A percentile compares a stretch with the other conserved stretches of the same genome.
Conservation (phyloP, 2,329 filamentous ascomycete species). For the Microcyclospora pomicola region DNA sequence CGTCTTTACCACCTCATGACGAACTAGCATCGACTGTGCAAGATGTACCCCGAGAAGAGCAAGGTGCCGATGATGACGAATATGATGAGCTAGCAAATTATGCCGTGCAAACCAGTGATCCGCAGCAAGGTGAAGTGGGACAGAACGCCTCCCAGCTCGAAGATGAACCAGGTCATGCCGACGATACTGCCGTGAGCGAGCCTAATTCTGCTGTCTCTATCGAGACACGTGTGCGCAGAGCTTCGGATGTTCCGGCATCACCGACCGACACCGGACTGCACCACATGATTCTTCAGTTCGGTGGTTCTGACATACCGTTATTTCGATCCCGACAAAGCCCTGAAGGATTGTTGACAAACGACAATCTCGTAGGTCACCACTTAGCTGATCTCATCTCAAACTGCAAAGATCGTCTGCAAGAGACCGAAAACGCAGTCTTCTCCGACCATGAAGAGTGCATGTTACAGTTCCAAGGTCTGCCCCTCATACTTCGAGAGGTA, state of each 20-base stretch:
- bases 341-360: slow-evolving; percentile 43
- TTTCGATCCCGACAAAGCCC: slow-evolving; percentile 43
- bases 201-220: not conserved
- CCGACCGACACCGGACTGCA: slow-evolving; percentile 27
- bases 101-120: too few species aligned
- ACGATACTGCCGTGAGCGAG: too few species aligned
- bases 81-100: too few species aligned
- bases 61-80: too few species aligned
- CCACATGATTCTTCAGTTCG: slow-evolving; percentile 42
- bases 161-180: too few species aligned
- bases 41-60: too few species aligned
- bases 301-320: slow-evolving; percentile 41
- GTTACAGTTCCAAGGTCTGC: slow-evolving; percentile 41
- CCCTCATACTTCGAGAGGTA: slow-evolving; percentile 45
- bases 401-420: slow-evolving; percentile 29
- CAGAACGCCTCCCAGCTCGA: too few species aligned
- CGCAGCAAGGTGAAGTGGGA: too few species aligned
- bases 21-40: too few species aligned
- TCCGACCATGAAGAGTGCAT: slow-evolving; percentile 43
- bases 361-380: slow-evolving; percentile 38
- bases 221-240: slow-evolving; percentile 1
- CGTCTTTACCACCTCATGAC: too few species aligned
- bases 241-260: slow-evolving; percentile 16
- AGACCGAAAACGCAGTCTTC: slow-evolving; percentile 35
- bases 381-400: slow-evolving; percentile 41